Base-by-base conservation (phyloP, 257 asterid species). In the Salvia rosmarinus region DNA sequence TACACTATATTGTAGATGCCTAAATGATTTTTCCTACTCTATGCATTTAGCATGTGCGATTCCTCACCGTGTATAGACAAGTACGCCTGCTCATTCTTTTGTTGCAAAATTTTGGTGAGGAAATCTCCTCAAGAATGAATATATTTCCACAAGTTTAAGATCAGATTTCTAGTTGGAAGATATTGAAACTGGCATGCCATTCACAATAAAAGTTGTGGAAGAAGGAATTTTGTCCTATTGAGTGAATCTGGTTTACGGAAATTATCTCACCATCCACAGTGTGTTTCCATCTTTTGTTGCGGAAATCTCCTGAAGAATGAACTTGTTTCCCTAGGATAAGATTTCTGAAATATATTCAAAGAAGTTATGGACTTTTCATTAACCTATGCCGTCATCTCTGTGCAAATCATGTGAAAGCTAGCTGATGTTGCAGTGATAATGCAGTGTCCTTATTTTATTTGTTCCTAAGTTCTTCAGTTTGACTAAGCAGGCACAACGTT, bases 91-190 rank as follows among this genome's bases (percentile, higher is more conserved):
- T 56, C 20, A 2, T 25, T 56, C 1, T 30, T 9, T 40, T 21
- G 46, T 47, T 32, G 46, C 21, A 4, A 32, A 4, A 44, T 43
- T 28, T 19, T 28, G n/a, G 28, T 64, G 35, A 44, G 17, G 70
- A 59, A 0, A n/a, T 14, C 56, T 5, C 21, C 42, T 43, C 5
- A 19, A 11, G 28, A 25, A 23, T 65, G 28, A 8, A 13, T n/a
- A n/a, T 46, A 9, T 21, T 11, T 65, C 39, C 19, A 4, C n/a
- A 21, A 9, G 37, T 55, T 34, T 21, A 35, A 37, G 21, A 32
- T 6, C 56, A 50, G 35, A 50, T 50, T 46, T 51, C 72, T 67
- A 50, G 60, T 34, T 50, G 51, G 51, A 13, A 51, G 20, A 50
- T 19, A 32, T 51, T 20, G 16, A 10, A 21, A 39, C n/a, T n/a